Percentiles rank a stretch among this genome's conserved stretches.
Evolutionary conservation across 176 grass and related monocot species (phyloP).

Genomic region (Tillandsia leiboldiana): DNA sequence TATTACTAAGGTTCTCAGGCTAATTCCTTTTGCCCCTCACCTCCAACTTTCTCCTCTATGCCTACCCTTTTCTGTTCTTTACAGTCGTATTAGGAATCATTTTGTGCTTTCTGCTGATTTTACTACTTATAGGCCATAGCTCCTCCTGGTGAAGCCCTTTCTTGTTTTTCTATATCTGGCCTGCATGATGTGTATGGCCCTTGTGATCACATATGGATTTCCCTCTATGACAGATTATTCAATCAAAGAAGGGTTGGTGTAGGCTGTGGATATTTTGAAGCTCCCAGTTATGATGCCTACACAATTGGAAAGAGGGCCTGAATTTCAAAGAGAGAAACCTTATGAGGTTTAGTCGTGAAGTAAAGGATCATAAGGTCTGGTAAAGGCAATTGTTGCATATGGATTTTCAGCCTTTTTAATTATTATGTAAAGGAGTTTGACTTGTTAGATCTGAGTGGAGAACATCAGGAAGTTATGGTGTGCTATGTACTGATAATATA

Average conservation of each 20-base stretch:
- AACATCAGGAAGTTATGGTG: conserved; percentile 4
- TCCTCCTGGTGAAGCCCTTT: conserved; percentile 20
- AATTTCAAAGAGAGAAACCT: conserved; percentile 5
- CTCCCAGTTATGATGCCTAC: conserved; percentile 42
- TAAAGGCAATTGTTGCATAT: neutral
- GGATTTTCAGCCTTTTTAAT: conserved; percentile 12
- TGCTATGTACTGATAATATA: conserved; percentile 20
- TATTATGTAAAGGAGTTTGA: conserved; percentile 14
- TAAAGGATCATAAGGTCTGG: neutral
- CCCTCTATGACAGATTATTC: conserved; percentile 63
- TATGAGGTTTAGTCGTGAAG: conserved; percentile 4
- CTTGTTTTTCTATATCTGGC: conserved; percentile 29
- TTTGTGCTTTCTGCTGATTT: neutral
- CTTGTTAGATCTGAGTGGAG: conserved; percentile 4
- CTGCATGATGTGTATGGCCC: conserved; percentile 19
- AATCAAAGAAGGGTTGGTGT: conserved; percentile 46
- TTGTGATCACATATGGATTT: conserved; percentile 55
- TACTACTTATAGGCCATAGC: conserved; percentile 9
- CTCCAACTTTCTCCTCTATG: neutral
- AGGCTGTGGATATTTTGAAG: conserved; percentile 58
- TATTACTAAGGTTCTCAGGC: conserved; percentile 64
- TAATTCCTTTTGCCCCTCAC: neutral
- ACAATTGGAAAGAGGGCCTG: conserved; percentile 35
- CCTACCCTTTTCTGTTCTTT: conserved; percentile 6
- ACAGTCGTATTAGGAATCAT: neutral